Evolutionary conservation across 2,329 filamentous ascomycete genomes (phyloP).

Genomic region (Hymenoscyphus fraxineus): DNA sequence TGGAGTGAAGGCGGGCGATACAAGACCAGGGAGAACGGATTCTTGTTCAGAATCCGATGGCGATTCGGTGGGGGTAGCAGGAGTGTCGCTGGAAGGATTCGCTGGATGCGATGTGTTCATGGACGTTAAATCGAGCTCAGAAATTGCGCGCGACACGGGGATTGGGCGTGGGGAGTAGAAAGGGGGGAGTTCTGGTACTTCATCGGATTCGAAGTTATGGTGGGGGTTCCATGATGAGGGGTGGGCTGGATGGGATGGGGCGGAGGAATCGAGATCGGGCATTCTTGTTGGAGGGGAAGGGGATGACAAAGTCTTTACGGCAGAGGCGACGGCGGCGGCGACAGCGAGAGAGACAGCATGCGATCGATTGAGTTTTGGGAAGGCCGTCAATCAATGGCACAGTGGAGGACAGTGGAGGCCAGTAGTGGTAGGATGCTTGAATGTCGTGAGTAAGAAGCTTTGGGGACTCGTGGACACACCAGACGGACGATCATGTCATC

Average conservation of each 20-base stretch:
- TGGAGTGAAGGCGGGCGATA: constrained; percentile 82
- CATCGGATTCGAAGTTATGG: constrained; percentile 23
- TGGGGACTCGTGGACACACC: too few species aligned
- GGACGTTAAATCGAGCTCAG: constrained; percentile 34
- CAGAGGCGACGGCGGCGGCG: background rate
- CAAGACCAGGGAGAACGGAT: constrained; percentile 44
- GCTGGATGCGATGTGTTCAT: constrained; percentile 12
- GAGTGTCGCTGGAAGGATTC: constrained; percentile 14
- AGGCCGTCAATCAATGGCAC: background rate
- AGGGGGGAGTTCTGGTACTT: constrained; percentile 30
- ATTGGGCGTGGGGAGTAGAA: constrained; percentile 36
- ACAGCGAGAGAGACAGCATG: background rate
- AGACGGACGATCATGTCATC: too few species aligned
- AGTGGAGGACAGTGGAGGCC: background rate
- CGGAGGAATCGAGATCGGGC: constrained; percentile 17
- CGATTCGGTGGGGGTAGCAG: constrained; percentile 12
- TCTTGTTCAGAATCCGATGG: constrained; percentile 17
- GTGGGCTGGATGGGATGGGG: background rate
- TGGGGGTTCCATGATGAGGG: constrained; percentile 18
- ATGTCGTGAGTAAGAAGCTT: too few species aligned
- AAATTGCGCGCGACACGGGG: constrained; percentile 34
- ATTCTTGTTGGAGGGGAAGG: constrained; percentile 12
- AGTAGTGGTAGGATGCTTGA: too few species aligned
- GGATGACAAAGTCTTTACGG: background rate
- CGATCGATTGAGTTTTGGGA: background rate